phyloP scores from a whole-genome alignment of 2,329 filamentous ascomycete species.

The Penicillium sp. region DNA sequence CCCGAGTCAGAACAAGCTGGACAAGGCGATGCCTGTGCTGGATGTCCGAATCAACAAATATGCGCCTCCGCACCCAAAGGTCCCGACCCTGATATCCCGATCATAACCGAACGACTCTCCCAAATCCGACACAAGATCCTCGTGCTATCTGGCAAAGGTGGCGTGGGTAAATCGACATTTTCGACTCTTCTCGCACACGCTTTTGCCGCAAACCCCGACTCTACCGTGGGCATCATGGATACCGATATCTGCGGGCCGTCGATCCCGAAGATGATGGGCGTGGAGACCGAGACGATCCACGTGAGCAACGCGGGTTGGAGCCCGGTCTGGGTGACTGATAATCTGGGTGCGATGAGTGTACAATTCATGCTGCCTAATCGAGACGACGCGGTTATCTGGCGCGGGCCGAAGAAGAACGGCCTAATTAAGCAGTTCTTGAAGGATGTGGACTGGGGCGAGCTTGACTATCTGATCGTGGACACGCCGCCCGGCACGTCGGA shows the following conservation, averaged over 20 bases:
- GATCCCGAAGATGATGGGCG: constrained; percentile 99
- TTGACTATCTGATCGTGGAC: constrained; percentile 91
- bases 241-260: constrained; percentile 95
- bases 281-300: constrained; percentile 90
- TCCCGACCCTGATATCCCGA: constrained; percentile 86
- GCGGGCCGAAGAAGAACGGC: constrained; percentile 97
- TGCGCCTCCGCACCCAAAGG: constrained; percentile 93
- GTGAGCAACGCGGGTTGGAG: constrained; percentile 86
- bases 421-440: constrained; percentile 97
- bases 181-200: constrained; percentile 83
- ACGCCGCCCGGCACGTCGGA: constrained; percentile 94
- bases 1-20: constrained; percentile 58
- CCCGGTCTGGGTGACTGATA: constrained; percentile 93
- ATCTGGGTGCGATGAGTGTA: constrained; percentile 92
- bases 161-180: constrained; percentile 95
- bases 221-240: constrained; percentile 90
- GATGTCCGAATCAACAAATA: constrained; percentile 93
- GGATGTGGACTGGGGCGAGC: constrained; percentile 94
- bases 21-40: constrained; percentile 77
- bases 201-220: constrained; percentile 76
- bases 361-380: constrained; percentile 96
- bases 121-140: constrained; percentile 88
- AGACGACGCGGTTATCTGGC: constrained; percentile 96
- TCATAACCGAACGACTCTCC: constrained; percentile 79
- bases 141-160: constrained; percentile 89